Conservation (phyloP, 208 protist species). For the Wallacemonas rigidus region DNA sequence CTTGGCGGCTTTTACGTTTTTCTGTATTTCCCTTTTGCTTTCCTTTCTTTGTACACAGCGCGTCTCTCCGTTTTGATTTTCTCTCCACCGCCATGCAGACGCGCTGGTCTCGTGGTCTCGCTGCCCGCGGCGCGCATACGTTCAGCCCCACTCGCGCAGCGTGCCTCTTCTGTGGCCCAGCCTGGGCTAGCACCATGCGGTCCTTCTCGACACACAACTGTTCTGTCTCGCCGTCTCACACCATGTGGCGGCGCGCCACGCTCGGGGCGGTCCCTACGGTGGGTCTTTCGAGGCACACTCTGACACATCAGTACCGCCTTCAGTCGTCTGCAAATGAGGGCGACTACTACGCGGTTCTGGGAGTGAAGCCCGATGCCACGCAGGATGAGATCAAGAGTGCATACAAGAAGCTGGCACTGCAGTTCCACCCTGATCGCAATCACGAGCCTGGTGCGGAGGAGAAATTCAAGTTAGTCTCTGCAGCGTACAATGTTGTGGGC, state of each 20-base stretch:
- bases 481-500: conserved; percentile 84
- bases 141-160: not conserved
- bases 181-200: not conserved
- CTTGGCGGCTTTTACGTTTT: no score
- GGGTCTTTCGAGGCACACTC: not conserved
- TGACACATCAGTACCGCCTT: conserved; percentile 20
- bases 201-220: not conserved
- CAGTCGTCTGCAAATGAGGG: conserved; percentile 18
- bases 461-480: conserved; percentile 86
- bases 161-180: not conserved
- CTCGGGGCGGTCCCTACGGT: not conserved
- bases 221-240: not conserved
- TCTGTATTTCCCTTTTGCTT: not conserved
- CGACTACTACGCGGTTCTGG: conserved; percentile 82
- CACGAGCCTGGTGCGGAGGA: conserved; percentile 80
- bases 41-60: not conserved
- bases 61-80: not conserved
- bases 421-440: conserved; percentile 92
- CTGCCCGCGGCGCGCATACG: not conserved
- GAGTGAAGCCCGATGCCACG: conserved; percentile 70
- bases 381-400: conserved; percentile 90
- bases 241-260: not conserved
- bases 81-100: not conserved
- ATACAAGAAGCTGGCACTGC: conserved; percentile 88
- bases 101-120: not conserved